Base-by-base conservation (phyloP, 2,329 filamentous ascomycete species). In the Lecanicillium sp. region DNA sequence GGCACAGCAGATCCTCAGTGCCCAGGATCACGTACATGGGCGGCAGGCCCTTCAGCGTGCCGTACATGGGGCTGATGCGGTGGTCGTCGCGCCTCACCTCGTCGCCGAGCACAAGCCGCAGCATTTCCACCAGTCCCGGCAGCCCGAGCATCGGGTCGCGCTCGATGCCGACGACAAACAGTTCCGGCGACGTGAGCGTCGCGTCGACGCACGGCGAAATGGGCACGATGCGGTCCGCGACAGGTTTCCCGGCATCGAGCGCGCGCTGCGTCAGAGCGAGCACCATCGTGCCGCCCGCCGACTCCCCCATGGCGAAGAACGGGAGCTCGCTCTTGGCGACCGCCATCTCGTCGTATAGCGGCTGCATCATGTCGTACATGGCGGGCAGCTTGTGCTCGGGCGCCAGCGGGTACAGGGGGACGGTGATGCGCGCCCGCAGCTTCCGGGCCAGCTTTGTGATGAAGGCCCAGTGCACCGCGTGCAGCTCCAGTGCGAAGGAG, bases 391-490 rank as follows among this genome's bases (percentile, higher is more conserved):
- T 54, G 35, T 56, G 57, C 44, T 65, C 62, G 4, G 62, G 62
- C 0, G 57, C 62, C 23, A 65, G 54, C 7, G 63, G 63, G 36
- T 64, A 64, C 32, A 65, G 55, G 15, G 62, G 60, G 26, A 65
- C 58, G 2, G 60, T 62, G 33, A 63, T 52, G 11, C 59, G 53
- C 37, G 62, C 62, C 52, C 62, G 56, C 26, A 64, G 52, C 2
- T 59, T 57, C 47, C 60, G 52, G 1, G 61, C 60, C 26, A 64
- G 53, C 36, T 52, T 44, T 5, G 56, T 56, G 26, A 58, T 54
- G 17, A 64, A 33, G 30, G 49, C 44, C 62, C 62, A 65, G n/a
- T 65, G 62, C 48, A 52, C 49, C 3, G 41, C 43, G 0, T 45
- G 47, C 35, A 64, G 59, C 27, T 60, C 61, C 45, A 63, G 62